A percentile compares a stretch with the other conserved stretches of the same genome.
phyloP scores from a whole-genome alignment of 805 yeast species.

The Metschnikowia lunata region DNA sequence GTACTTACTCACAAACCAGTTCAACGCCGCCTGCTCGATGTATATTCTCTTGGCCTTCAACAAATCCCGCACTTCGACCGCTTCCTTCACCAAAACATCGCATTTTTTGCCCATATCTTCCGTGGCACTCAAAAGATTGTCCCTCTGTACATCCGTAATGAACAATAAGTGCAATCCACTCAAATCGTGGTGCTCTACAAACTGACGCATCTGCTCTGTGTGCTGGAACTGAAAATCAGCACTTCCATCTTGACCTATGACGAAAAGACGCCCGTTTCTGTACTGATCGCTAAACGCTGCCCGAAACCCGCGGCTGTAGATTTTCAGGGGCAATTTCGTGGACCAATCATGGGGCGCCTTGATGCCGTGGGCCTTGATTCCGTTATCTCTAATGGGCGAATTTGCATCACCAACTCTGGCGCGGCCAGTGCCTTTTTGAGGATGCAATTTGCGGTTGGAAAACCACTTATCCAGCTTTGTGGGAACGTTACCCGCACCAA shows the following conservation, averaged over 20 bases:
- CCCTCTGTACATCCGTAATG: conserved; percentile 56
- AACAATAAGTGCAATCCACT: conserved; percentile 57
- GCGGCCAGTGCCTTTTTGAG: conserved; percentile 91
- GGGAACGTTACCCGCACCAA: conserved; percentile 82
- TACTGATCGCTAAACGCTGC: conserved; percentile 81
- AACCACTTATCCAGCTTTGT: conserved; percentile 84
- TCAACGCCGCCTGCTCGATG: conserved; percentile 69
- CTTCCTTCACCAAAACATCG: conserved; percentile 68
- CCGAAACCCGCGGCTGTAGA: conserved; percentile 72
- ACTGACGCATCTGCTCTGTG: conserved; percentile 46
- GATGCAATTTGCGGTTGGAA: conserved; percentile 74
- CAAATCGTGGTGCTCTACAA: conserved; percentile 47
- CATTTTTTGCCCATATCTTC: conserved; percentile 49
- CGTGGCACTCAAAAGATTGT: conserved; percentile 59
- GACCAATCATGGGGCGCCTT: conserved; percentile 87
- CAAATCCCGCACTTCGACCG: conserved; percentile 77
- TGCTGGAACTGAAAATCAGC: conserved; percentile 39
- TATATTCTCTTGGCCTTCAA: conserved; percentile 73
- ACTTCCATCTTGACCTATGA: conserved; percentile 53
- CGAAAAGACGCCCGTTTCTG: conserved; percentile 63
- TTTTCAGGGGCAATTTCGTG: conserved; percentile 67
- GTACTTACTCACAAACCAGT: conserved; percentile 46
- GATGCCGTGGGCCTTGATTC: conserved; percentile 85
- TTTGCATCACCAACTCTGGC: conserved; percentile 97
- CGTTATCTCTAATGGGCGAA: conserved; percentile 86